Evolutionary conservation across 1,284 basidiomycete genomes (phyloP).

Genomic region (Ganoderma multipileum): DNA sequence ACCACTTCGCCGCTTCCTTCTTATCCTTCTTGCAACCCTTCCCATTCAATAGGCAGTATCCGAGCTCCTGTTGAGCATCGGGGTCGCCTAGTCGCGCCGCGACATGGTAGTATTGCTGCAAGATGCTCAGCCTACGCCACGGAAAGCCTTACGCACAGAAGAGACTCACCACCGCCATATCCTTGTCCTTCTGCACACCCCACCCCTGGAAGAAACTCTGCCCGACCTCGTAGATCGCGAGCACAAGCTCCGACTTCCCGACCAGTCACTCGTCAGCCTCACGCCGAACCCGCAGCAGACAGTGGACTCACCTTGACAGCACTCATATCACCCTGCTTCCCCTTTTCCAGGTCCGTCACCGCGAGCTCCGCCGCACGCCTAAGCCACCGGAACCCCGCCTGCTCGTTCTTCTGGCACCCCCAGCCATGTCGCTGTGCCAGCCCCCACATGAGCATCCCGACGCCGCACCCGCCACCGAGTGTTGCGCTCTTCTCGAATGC

Average conservation of each 20-base stretch:
- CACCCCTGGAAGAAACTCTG: conserved; percentile 93
- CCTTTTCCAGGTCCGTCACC: conserved; percentile 78
- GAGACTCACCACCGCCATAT: conserved; percentile 78
- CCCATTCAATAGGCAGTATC: conserved; percentile 85
- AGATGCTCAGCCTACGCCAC: neutral
- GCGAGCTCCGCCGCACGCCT: conserved; percentile 82
- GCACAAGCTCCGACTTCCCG: conserved; percentile 75
- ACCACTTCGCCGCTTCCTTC: conserved; percentile 89
- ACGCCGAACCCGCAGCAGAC: neutral
- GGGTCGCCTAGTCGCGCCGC: conserved; percentile 86
- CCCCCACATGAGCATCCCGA: conserved; percentile 95
- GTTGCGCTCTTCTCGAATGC: conserved; percentile 86
- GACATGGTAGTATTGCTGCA: conserved; percentile 83
- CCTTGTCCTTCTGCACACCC: conserved; percentile 87
- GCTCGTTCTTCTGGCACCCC: conserved; percentile 83
- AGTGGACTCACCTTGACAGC: conserved; percentile 51
- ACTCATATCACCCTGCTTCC: conserved; percentile 48
- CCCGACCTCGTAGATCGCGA: conserved; percentile 92
- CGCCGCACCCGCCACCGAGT: conserved; percentile 80
- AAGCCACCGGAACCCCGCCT: conserved; percentile 84
- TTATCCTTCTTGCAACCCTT: conserved; percentile 91
- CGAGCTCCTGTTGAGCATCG: conserved; percentile 88
- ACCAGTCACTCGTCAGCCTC: conserved; percentile 2
- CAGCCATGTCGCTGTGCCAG: conserved; percentile 89
- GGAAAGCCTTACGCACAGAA: neutral